A percentile compares a stretch with the other conserved stretches of the same genome.
Evolutionary conservation across 2,329 filamentous ascomycete genomes (phyloP).

Genomic region (Aspergillus eucalypticola): DNA sequence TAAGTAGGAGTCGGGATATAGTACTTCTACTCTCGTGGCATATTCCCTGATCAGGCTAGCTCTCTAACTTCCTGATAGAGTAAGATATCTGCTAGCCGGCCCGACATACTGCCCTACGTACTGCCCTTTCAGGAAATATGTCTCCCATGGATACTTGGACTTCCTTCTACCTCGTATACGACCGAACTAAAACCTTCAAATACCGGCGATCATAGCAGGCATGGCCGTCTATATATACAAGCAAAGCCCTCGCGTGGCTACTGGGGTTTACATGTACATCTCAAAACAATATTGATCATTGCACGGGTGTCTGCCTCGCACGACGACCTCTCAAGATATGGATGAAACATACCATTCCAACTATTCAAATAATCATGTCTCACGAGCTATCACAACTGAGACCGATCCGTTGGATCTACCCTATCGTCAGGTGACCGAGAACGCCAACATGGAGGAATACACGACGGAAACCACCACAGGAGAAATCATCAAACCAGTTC

Average conservation of each 20-base stretch:
- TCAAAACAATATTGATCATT: not conserved
- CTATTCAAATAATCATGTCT: conserved; percentile 15
- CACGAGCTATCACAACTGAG: conserved; percentile 30
- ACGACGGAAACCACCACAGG: conserved; percentile 62
- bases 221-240: conserved; percentile 17
- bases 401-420: conserved; percentile 60
- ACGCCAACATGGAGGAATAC: conserved; percentile 68
- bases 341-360: conserved; percentile 2
- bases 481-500: conserved; percentile 58
- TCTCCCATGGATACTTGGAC: not conserved
- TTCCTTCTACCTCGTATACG: not conserved
- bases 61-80: not conserved
- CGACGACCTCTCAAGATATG: conserved; percentile 16
- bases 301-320: not conserved
- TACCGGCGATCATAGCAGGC: not conserved
- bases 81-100: conserved; percentile 6
- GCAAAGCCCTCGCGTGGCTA: not conserved
- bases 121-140: conserved; percentile 1
- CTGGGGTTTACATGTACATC: not conserved
- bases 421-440: conserved; percentile 62
- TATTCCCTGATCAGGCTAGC: conserved; percentile 12
- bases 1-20: not conserved
- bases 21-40: conserved; percentile 4
- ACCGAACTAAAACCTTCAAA: not conserved
- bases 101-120: not conserved